Percentiles rank a stretch among this genome's conserved stretches.
These are phyloP conservation scores for Bruguiera gymnorhiza DNA, from an alignment of 345 rosid species.

Conservation along the genomic window DNA sequence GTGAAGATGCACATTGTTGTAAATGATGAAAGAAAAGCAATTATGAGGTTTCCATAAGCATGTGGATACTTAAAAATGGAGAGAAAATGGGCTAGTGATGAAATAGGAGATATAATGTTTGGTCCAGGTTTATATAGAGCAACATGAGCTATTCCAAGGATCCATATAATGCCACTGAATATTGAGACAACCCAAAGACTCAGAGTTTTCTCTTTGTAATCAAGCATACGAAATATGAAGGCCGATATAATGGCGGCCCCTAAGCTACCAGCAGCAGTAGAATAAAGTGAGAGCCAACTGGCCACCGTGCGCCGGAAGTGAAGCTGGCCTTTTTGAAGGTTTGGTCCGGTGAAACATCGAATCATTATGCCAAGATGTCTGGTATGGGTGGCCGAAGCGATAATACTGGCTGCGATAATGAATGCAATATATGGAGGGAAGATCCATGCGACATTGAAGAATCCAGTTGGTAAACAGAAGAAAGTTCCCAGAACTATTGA, in stretches of 20 bases:
- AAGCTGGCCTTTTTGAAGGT: constrained; percentile 27
- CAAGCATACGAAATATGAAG: constrained; percentile 53
- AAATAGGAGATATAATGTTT: constrained; percentile 9
- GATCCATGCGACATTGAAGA: constrained; percentile 36
- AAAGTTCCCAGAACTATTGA: constrained; percentile 49
- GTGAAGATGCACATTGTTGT: constrained; percentile 60
- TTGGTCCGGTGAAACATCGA: constrained; percentile 36
- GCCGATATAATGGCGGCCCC: constrained; percentile 50
- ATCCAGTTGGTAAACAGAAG: constrained; percentile 53
- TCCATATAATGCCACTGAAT: constrained; percentile 60
- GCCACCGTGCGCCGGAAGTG: constrained; percentile 35
- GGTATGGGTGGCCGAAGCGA: constrained; percentile 50
- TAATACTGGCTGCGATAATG: constrained; percentile 33
- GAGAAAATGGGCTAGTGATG: constrained; percentile 26
- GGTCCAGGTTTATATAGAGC: constrained; percentile 21
- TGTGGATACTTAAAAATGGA: constrained; percentile 45
- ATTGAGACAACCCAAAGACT: constrained; percentile 63
- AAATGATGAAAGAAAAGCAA: constrained; percentile 44
- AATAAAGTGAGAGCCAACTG: constrained; percentile 51
- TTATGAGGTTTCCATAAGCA: constrained; percentile 39
- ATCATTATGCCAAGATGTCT: constrained; percentile 51
- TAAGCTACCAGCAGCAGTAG: constrained; percentile 42
- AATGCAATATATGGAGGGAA: constrained; percentile 46
- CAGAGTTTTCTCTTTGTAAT: constrained; percentile 19
- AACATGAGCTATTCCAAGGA: constrained; percentile 37